Base-by-base conservation (phyloP, 2,329 filamentous ascomycete genomes). In the Clarireedia paspali region DNA sequence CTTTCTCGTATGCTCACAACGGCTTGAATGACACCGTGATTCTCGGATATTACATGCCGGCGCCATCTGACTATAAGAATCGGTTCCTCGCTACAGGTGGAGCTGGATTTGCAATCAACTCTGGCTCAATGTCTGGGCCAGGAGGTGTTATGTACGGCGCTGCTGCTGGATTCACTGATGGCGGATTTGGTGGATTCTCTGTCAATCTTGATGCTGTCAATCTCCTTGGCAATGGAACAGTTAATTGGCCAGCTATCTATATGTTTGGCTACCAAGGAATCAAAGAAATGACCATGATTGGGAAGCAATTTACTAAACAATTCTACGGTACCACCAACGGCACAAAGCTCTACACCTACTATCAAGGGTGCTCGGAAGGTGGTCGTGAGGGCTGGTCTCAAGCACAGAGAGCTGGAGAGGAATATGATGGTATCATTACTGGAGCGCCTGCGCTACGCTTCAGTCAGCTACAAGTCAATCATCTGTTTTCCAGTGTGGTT, bases 401-500 rank as follows among this genome's bases (percentile, higher is more conserved):
- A 57, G 69, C 72, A 6, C 72, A 75, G 60, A 67, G 69, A 14
- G 75, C 63, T 55, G 69, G 63, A 6, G 68, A 71, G 7, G 65
- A 71, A 51, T 77, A 72, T 57, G 76, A 79, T 50, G 76, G 76
- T 24, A 73, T 68, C 6, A 67, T 74, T 42, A 68, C 69, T 2
- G 76, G 75, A 47, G 75, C 76, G 1, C 75, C 75, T 1, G 75
- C 75, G n/a, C 75, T 76, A 64, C 70, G 73, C n/a, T 74, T 69
- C 56, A 69, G 65, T 70, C 72, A 74, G 53, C 75, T 76, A 60
- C 75, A 77, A 60, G 68, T 73, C 4, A 64, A 71, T 47, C 75
- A 77, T 56, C 63, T 75, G 3, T 71, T 68, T 59, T 64, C 72
- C 0, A 66, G 65, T 23, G 64, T 68, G 0, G 68, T 75, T 1